Percentiles rank a stretch among this genome's conserved stretches.
Conservation (phyloP, 2,329 filamentous ascomycete species). For the Verticillium longisporum region DNA sequence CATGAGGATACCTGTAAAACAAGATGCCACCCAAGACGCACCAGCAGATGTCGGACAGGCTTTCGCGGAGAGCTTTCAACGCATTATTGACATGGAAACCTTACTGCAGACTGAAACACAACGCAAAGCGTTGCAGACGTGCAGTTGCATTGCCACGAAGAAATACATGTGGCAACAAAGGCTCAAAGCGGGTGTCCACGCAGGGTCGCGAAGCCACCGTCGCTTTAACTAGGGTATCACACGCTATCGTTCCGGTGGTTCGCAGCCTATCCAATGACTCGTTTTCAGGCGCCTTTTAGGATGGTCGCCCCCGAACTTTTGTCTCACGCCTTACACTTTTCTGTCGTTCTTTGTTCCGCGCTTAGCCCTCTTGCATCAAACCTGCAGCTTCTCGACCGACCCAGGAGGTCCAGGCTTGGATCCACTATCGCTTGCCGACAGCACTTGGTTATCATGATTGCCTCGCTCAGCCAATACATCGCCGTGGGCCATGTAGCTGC, state of each 20-base stretch:
- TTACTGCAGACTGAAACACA: not conserved
- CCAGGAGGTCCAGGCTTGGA: not conserved
- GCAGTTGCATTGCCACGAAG: too few species aligned
- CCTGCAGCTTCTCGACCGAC: not conserved
- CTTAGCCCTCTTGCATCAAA: not conserved
- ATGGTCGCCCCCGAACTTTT: not conserved
- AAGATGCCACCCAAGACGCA: not conserved
- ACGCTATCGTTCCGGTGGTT: not conserved
- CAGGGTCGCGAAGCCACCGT: not conserved
- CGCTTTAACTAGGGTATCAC: not conserved
- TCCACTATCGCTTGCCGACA: not conserved
- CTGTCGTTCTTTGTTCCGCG: not conserved
- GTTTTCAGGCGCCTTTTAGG: not conserved
- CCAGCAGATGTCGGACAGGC: not conserved
- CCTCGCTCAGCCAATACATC: constrained; percentile 15
- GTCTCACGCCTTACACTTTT: not conserved
- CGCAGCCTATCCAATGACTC: not conserved
- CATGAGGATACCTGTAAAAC: not conserved
- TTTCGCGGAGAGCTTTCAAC: too few species aligned
- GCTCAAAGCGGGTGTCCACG: not conserved
- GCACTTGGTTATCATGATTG: not conserved
- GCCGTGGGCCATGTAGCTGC: constrained; percentile 25
- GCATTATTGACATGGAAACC: not conserved
- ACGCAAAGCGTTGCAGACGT: not conserved
- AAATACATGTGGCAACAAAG: too few species aligned